These are phyloP conservation scores for Sarocladium oryzae DNA, from an alignment of 2,329 filamentous ascomycete genomes.

Conservation along the genomic window DNA sequence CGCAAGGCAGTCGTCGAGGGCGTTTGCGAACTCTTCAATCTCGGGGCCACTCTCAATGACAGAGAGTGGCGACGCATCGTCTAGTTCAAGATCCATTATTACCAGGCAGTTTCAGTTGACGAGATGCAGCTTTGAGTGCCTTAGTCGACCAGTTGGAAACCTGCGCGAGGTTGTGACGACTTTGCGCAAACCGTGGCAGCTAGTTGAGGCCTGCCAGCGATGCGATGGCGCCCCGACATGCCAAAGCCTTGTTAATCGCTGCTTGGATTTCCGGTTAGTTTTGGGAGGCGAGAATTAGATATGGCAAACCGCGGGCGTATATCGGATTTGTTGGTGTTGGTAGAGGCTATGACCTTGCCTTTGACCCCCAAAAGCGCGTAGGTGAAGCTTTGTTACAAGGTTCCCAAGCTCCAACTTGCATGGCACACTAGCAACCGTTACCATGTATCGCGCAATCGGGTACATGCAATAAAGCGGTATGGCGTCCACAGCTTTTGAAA, in stretches of 20 bases:
- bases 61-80: background rate
- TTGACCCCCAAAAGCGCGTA: background rate
- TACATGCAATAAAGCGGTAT: slow-evolving; percentile 22
- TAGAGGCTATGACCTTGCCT: background rate
- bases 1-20: slow-evolving; percentile 67
- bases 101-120: too few species aligned
- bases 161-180: background rate
- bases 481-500: background rate
- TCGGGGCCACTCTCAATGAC: slow-evolving; percentile 64
- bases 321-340: background rate
- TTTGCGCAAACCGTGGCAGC: slow-evolving; percentile 1
- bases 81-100: slow-evolving; percentile 9
- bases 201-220: background rate
- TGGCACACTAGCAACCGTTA: background rate
- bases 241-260: too few species aligned
- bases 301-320: too few species aligned
- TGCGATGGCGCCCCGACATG: background rate
- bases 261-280: too few species aligned
- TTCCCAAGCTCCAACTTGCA: background rate
- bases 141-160: background rate
- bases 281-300: too few species aligned
- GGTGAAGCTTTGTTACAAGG: slow-evolving; percentile 5
- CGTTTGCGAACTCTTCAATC: slow-evolving; percentile 79
- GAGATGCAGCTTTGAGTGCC: too few species aligned
- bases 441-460: background rate